phyloP scores from a whole-genome alignment of 768 basidiomycete genomes.

The Flagelloscypha sp. region DNA sequence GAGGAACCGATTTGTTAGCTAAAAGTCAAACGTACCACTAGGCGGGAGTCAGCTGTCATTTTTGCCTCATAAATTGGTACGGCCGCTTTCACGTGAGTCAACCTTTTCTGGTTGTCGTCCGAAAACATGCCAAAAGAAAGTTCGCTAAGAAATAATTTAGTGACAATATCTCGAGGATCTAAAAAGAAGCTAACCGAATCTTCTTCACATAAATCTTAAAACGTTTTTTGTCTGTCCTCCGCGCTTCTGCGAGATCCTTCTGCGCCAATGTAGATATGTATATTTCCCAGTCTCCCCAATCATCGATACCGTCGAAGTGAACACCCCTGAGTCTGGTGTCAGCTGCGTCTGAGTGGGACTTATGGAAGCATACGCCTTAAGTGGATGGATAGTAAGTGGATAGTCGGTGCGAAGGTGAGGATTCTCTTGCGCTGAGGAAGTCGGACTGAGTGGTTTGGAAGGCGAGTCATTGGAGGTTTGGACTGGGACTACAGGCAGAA shows the following conservation, averaged over 20 bases:
- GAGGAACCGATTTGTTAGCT: not conserved
- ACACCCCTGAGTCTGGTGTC: too few relatives aligned
- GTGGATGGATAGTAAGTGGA: too few relatives aligned
- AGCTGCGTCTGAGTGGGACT: too few relatives aligned
- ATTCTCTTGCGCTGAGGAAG: too few relatives aligned
- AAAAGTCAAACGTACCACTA: slow-evolving; percentile 32
- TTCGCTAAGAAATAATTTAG: slow-evolving; percentile 33
- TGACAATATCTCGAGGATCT: not conserved
- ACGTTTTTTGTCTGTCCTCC: slow-evolving; percentile 33
- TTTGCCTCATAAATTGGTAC: slow-evolving; percentile 65
- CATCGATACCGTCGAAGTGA: slow-evolving; percentile 49
- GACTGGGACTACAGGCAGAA: too few relatives aligned
- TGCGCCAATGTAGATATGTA: slow-evolving; percentile 45
- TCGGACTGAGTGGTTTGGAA: too few relatives aligned
- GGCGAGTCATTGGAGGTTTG: too few relatives aligned
- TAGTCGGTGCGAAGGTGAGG: too few relatives aligned
- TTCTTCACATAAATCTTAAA: slow-evolving; percentile 58
- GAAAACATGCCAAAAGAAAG: slow-evolving; percentile 66
- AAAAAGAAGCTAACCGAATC: slow-evolving; percentile 39
- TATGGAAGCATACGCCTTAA: too few relatives aligned
- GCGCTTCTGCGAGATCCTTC: slow-evolving; percentile 38
- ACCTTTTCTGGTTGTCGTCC: slow-evolving; percentile 54
- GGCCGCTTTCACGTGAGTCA: slow-evolving; percentile 34
- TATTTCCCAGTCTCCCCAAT: slow-evolving; percentile 60
- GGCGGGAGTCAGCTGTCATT: slow-evolving; percentile 43